These are phyloP conservation scores for Quillaja saponaria DNA, from an alignment of 306 rosid species.

Conservation along the genomic window DNA sequence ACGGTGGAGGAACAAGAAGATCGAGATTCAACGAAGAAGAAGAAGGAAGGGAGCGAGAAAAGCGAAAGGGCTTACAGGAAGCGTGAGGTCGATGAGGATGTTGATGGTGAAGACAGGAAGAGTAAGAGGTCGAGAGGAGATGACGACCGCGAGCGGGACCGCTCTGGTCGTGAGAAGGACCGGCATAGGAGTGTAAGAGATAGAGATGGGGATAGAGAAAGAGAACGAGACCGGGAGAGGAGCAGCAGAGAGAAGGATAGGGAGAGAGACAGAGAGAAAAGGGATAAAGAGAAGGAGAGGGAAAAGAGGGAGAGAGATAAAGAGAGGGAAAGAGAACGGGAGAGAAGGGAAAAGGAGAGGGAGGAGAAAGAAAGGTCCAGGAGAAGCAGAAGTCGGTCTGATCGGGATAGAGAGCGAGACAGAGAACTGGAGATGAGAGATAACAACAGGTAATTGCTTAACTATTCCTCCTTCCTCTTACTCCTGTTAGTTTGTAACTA, in stretches of 20 bases:
- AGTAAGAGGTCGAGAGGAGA: constrained; percentile 66
- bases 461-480: neutral
- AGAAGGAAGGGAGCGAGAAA: constrained; percentile 56
- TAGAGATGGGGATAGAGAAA: constrained; percentile 36
- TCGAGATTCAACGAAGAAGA: constrained; percentile 52
- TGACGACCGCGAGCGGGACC: constrained; percentile 52
- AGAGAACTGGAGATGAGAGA: constrained; percentile 67
- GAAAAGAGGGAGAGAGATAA: constrained; percentile 26
- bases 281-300: constrained; percentile 32
- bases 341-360: constrained; percentile 26
- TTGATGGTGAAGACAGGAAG: constrained; percentile 50
- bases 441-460: constrained; percentile 56
- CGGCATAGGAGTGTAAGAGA: constrained; percentile 50
- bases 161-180: constrained; percentile 55
- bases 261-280: constrained; percentile 28
- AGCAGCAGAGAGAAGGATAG: constrained; percentile 34
- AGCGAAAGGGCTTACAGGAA: constrained; percentile 64
- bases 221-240: constrained; percentile 34
- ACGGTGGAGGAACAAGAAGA: constrained; percentile 82
- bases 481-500: neutral
- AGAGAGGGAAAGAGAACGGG: constrained; percentile 21
- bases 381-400: constrained; percentile 63
- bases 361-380: constrained; percentile 48
- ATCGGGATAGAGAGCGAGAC: constrained; percentile 63
- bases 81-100: constrained; percentile 64